These are phyloP conservation scores for Xerocomus minutiporus DNA, from an alignment of 1,284 basidiomycete species.

Conservation along the genomic window DNA sequence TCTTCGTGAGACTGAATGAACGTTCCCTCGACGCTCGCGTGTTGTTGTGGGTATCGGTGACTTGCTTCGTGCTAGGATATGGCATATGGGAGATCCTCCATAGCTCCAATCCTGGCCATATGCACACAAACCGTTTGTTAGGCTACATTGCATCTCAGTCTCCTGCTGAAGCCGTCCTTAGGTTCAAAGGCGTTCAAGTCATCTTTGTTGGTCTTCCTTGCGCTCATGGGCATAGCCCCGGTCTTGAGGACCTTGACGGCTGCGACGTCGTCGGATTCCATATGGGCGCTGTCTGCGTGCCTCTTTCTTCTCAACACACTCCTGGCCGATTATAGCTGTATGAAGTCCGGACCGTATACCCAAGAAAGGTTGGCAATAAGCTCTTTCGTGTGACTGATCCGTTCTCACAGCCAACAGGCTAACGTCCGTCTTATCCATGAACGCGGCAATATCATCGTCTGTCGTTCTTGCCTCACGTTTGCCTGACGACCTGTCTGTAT, in stretches of 20 bases:
- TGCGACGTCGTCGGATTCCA: constrained; percentile 93
- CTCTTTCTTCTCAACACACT: constrained; percentile 63
- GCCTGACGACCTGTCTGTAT: constrained; percentile 79
- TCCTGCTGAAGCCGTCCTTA: constrained; percentile 27
- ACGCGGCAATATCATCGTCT: constrained; percentile 90
- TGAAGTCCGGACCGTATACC: constrained; percentile 27
- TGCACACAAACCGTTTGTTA: constrained; percentile 24
- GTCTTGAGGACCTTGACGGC: constrained; percentile 89
- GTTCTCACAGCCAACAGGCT: constrained; percentile 48
- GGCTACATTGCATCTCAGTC: not conserved
- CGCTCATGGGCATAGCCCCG: constrained; percentile 86
- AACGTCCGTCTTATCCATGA: constrained; percentile 88
- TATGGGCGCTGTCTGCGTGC: constrained; percentile 83
- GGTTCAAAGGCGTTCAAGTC: constrained; percentile 68
- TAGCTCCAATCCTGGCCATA: constrained; percentile 23
- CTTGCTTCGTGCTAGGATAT: constrained; percentile 59
- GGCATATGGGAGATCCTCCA: constrained; percentile 59
- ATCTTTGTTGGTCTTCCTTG: constrained; percentile 81
- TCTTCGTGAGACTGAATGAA: constrained; percentile 73
- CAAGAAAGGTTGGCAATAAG: constrained; percentile 36
- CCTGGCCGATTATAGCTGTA: constrained; percentile 61
- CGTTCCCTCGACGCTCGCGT: constrained; percentile 62
- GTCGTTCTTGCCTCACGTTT: constrained; percentile 93
- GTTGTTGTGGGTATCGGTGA: constrained; percentile 64
- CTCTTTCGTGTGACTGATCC: constrained; percentile 15